Conservation (phyloP, 768 basidiomycete genomes). For the Plicaturopsis crispa region DNA sequence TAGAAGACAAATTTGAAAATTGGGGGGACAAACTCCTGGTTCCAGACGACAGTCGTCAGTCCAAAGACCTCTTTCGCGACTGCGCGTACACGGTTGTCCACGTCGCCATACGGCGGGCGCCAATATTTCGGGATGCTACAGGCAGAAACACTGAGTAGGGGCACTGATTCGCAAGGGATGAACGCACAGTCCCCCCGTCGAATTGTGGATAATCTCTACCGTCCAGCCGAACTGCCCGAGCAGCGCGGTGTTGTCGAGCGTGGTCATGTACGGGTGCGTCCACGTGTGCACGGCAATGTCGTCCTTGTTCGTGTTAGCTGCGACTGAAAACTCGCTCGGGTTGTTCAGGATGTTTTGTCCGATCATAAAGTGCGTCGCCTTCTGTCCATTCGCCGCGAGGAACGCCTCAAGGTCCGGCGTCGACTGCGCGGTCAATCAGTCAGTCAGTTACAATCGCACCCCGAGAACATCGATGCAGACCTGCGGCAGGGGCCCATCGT, state of each 20-base stretch:
- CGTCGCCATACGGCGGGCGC: conserved; percentile 86
- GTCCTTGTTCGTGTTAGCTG: conserved; percentile 31
- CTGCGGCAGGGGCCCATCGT: conserved; percentile 68
- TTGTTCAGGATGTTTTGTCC: conserved; percentile 48
- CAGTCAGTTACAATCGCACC: conserved; percentile 5
- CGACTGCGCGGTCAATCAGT: conserved; percentile 5
- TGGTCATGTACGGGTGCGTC: neutral
- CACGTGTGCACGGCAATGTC: conserved; percentile 37
- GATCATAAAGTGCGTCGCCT: conserved; percentile 60
- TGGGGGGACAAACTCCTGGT: conserved; percentile 60
- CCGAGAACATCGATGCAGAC: neutral
- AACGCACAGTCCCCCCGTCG: conserved; percentile 77
- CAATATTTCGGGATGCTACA: conserved; percentile 69
- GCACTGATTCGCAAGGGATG: too few relatives aligned
- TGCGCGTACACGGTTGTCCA: conserved; percentile 75
- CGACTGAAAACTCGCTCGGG: conserved; percentile 45
- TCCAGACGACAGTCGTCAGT: conserved; percentile 82
- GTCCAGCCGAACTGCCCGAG: conserved; percentile 81
- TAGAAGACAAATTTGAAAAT: conserved; percentile 2
- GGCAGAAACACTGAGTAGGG: too few relatives aligned
- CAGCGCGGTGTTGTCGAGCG: conserved; percentile 48
- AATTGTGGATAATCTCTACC: conserved; percentile 70
- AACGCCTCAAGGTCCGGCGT: conserved; percentile 36
- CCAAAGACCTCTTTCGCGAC: conserved; percentile 88
- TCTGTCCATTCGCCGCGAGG: conserved; percentile 36